Evolutionary conservation across 192 early-diverging fungal species (phyloP).

Genomic region (Coemansia sp.): DNA sequence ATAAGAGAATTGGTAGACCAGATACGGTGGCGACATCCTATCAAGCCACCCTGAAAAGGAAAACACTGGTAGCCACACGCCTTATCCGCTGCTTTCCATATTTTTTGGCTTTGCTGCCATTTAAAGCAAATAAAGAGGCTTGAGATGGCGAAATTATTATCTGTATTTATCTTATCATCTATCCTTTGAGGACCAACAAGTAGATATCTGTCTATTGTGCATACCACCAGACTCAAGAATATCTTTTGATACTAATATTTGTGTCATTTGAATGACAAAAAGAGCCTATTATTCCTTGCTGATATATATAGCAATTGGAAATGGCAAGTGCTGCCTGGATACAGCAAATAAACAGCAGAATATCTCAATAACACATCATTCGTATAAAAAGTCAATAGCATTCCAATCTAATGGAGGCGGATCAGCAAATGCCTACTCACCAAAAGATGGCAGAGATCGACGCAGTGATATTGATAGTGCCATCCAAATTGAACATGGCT

Average conservation of each 20-base stretch:
- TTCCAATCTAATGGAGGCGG: not conserved
- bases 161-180: not conserved
- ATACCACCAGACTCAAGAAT: not conserved
- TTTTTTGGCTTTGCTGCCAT: not conserved
- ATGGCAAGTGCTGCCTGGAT: not conserved
- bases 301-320: not conserved
- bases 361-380: not conserved
- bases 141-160: not conserved
- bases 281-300: not conserved
- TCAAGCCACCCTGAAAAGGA: not conserved
- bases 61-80: not conserved
- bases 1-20: not conserved
- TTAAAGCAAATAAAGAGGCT: not conserved
- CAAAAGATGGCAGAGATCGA: too few species aligned
- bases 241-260: not conserved
- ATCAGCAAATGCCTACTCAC: not conserved
- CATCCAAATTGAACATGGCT: too few species aligned
- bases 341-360: not conserved
- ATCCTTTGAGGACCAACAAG: not conserved
- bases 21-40: not conserved
- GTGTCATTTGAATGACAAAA: not conserved
- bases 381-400: not conserved
- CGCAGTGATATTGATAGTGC: too few species aligned
- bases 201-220: not conserved
- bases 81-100: not conserved